phyloP scores from a whole-genome alignment of 768 basidiomycete species.

The Amanita phalloides region DNA sequence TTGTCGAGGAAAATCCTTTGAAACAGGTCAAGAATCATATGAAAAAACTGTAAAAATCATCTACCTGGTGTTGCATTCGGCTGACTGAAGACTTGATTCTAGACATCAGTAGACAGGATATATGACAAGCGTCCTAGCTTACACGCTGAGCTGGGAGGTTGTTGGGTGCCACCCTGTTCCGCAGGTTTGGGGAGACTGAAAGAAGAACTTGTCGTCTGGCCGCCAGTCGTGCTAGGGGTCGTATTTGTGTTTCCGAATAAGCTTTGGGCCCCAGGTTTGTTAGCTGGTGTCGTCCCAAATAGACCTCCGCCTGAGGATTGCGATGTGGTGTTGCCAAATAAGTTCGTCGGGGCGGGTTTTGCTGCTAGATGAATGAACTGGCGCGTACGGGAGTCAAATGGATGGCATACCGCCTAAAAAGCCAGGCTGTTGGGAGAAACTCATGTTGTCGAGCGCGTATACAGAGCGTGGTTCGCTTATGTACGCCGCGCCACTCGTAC shows the following conservation, averaged over 20 bases:
- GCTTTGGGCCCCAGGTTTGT: background rate
- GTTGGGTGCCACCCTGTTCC: conserved; percentile 9
- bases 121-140: background rate
- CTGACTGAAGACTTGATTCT: conserved; percentile 6
- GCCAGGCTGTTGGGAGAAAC: background rate
- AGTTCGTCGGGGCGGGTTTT: background rate
- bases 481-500: too few relatives aligned
- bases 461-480: background rate
- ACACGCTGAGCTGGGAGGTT: conserved; percentile 8
- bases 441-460: background rate
- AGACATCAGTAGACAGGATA: background rate
- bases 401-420: conserved; percentile 14
- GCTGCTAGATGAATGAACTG: background rate
- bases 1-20: conserved; percentile 2
- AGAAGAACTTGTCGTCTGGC: background rate
- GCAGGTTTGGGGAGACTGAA: conserved; percentile 10
- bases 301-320: conserved; percentile 8
- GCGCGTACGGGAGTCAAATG: background rate
- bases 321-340: background rate
- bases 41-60: conserved; percentile 6
- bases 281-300: background rate
- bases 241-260: conserved; percentile 14
- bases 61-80: conserved; percentile 10
- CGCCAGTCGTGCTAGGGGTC: background rate
- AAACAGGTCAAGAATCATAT: conserved; percentile 2